Evolutionary conservation across 2,329 filamentous ascomycete species (phyloP).

Genomic region (Talaromyces marneffei): DNA sequence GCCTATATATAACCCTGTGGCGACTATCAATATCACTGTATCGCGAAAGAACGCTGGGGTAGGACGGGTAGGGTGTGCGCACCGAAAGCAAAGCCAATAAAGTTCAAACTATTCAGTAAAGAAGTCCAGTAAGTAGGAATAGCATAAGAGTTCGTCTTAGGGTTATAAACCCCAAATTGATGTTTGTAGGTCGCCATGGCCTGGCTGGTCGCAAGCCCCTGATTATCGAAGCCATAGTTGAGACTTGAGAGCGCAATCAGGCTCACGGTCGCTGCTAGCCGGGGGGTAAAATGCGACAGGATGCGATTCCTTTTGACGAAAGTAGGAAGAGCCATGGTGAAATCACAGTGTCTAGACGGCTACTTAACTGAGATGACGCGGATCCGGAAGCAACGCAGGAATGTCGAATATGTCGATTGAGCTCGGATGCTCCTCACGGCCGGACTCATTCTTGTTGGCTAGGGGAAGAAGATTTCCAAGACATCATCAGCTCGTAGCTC

Average conservation of each 20-base stretch:
- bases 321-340: not conserved
- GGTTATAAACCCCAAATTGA: constrained; percentile 30
- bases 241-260: constrained; percentile 35
- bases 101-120: constrained; percentile 34
- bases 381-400: not conserved
- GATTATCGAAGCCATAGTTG: constrained; percentile 40
- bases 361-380: not conserved
- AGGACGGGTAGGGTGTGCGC: constrained; percentile 6
- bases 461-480: not conserved
- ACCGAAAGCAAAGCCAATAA: constrained; percentile 32
- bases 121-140: constrained; percentile 32
- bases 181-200: constrained; percentile 34
- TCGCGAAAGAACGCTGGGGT: not conserved
- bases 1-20: constrained; percentile 8
- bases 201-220: constrained; percentile 34
- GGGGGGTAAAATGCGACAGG: constrained; percentile 12
- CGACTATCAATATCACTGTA: not conserved
- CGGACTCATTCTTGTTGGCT: not conserved
- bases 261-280: constrained; percentile 11
- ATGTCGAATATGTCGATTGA: not conserved
- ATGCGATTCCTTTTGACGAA: constrained; percentile 9
- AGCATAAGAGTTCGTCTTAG: constrained; percentile 19
- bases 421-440: not conserved
- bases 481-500: not conserved
- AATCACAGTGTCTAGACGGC: not conserved